Base-by-base conservation (phyloP, 306 rosid species). In the Trichosanthes truncata region DNA sequence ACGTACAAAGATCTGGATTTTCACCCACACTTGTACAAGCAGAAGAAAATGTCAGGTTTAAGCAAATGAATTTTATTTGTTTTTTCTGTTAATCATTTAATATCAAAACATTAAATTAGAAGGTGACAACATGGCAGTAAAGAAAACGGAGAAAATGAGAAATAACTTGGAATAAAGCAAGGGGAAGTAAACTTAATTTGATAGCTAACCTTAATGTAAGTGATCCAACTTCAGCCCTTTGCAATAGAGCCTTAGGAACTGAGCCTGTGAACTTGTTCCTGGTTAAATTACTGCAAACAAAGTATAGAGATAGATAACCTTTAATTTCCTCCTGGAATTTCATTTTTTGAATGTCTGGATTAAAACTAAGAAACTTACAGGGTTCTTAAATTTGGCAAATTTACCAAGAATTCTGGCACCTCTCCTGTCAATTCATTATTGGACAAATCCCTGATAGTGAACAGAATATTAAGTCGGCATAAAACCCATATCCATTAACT, bases 381-480 rank as follows among this genome's bases (percentile, higher is more conserved):
- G n/a, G 38, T 2, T 9, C 61, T 80, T 43, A 89, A 77, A 6
- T 53, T 56, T 9, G 73, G 35, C 17, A 87, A 56, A 29, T 56
- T 17, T 33, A 84, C 83, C 10, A 89, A 66, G 74, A 67, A 81
- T 2, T 77, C 72, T 0, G 88, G 93, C 8, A 87, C 13, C 46
- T 59, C 15, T 45, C 93, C 89, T 0, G 80, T 80, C 36, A 89
- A 81, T 18, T 84, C 81, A 74, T 89, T 89, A 83, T 83, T 59
- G 40, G 90, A 85, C 51, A 87, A 79, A 78, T 89, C 86, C 84
- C 89, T 88, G 62, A 18, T 48, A 56, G 33, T 40, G 49, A 60
- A 60, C 25, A 38, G 3, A 33, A 61, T 78, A 45, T 9, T 25
- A 53, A 2, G 26, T 35, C 29, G 31, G 23, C 23, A 49, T 15